phyloP scores from a whole-genome alignment of 306 rosid genomes.

The Crotalaria pallida region DNA sequence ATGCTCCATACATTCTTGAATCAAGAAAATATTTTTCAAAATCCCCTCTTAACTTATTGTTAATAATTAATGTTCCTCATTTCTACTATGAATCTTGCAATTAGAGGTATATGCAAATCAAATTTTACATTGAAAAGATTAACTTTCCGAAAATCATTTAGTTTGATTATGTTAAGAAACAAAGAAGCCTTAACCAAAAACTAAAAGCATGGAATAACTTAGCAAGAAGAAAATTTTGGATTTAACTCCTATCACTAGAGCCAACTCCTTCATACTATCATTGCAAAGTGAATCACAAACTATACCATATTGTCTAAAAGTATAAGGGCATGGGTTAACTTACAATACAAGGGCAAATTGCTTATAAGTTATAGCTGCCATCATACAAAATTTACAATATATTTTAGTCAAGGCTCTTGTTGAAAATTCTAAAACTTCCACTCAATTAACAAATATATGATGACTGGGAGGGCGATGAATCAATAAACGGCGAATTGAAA shows the following conservation, averaged over 20 bases:
- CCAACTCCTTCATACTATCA: background rate
- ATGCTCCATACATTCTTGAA: background rate
- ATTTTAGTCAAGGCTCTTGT: background rate
- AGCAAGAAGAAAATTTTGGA: background rate
- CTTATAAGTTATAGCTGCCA: background rate
- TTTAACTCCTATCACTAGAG: background rate
- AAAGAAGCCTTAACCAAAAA: background rate
- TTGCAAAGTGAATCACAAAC: background rate
- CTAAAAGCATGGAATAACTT: background rate
- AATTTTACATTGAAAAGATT: background rate
- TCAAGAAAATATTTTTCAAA: background rate
- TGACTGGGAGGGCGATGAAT: background rate
- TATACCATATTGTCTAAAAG: background rate
- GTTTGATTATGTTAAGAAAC: background rate
- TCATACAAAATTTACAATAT: background rate
- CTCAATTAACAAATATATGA: background rate
- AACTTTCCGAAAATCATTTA: background rate
- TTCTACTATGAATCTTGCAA: background rate
- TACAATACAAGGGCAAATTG: background rate
- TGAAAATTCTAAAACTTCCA: background rate
- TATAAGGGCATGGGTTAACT: background rate
- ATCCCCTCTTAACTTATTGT: background rate
- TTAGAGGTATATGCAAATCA: background rate
- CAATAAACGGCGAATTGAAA: slow-evolving; percentile 8
- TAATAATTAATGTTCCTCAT: background rate